phyloP scores from a whole-genome alignment of 1,284 basidiomycete genomes.

The Naganishia albida region DNA sequence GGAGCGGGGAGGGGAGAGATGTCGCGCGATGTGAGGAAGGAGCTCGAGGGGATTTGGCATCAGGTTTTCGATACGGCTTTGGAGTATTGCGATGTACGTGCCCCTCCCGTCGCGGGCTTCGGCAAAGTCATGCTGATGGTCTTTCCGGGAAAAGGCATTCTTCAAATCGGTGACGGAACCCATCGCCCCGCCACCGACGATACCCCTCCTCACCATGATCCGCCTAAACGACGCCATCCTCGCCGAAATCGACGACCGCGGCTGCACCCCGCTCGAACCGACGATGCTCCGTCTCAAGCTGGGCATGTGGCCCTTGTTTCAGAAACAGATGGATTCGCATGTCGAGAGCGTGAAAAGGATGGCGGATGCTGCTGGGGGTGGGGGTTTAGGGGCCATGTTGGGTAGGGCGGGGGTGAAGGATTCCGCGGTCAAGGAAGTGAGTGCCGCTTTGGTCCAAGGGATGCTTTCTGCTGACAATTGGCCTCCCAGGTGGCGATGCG shows the following conservation, averaged over 20 bases:
- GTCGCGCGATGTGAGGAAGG: conserved; percentile 12
- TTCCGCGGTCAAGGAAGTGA: conserved; percentile 63
- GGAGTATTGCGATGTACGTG: conserved; percentile 71
- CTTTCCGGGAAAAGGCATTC: conserved; percentile 61
- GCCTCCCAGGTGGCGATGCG: conserved; percentile 59
- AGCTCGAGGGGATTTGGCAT: conserved; percentile 68
- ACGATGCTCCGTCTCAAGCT: conserved; percentile 77
- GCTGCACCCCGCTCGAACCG: conserved; percentile 72
- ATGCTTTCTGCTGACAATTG: not conserved
- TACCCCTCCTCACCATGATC: conserved; percentile 82
- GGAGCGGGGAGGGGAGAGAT: not conserved
- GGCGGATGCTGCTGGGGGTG: conserved; percentile 66
- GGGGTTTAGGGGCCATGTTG: conserved; percentile 54
- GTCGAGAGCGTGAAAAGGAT: conserved; percentile 76
- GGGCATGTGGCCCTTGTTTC: conserved; percentile 86
- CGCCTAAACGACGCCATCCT: conserved; percentile 78
- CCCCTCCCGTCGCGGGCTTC: not conserved
- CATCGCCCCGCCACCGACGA: conserved; percentile 61
- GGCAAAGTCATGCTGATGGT: conserved; percentile 8
- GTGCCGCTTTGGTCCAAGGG: conserved; percentile 38
- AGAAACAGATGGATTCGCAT: conserved; percentile 81
- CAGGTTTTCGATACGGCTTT: conserved; percentile 85
- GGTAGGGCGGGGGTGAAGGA: conserved; percentile 66
- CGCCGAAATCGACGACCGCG: conserved; percentile 69
- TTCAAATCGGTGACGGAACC: conserved; percentile 66